Evolutionary conservation across 371 early-diverging fungal genomes (phyloP).

Genomic region (Entomophthora muscae): DNA sequence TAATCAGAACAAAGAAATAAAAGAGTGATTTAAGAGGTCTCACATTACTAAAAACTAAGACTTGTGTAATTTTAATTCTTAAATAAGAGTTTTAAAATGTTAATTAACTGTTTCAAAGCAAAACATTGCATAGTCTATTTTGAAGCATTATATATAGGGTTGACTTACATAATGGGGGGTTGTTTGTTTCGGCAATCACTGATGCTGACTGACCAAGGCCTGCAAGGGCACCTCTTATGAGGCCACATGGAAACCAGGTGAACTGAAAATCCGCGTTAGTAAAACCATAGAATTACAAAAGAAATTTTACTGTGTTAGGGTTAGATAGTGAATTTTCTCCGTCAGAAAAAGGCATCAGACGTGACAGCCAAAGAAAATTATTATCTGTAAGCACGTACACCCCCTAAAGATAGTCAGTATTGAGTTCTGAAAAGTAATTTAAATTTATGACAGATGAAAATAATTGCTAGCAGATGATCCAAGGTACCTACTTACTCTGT

Average conservation of each 20-base stretch:
- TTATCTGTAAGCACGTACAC: constrained; percentile 95
- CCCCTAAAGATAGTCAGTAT: constrained; percentile 33
- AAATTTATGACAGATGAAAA: neutral
- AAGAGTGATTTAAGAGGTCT: neutral
- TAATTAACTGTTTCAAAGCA: neutral
- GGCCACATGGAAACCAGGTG: constrained; percentile 87
- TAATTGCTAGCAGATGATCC: neutral
- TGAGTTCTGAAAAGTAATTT: neutral
- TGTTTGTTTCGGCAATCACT: constrained; percentile 74
- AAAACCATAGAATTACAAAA: neutral
- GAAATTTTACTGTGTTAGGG: constrained; percentile 47
- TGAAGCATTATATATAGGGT: too few species aligned
- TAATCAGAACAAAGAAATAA: neutral
- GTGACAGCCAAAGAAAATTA: constrained; percentile 81
- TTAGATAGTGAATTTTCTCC: constrained; percentile 56
- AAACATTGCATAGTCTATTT: too few species aligned
- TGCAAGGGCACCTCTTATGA: constrained; percentile 80
- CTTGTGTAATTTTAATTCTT: neutral
- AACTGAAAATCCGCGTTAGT: constrained; percentile 27
- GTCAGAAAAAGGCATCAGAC: constrained; percentile 65
- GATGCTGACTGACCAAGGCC: constrained; percentile 72
- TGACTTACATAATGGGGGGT: constrained; percentile 68
- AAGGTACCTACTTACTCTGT: constrained; percentile 37
- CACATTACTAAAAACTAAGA: neutral
- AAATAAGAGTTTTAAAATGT: neutral